These are phyloP conservation scores for Kurtzmaniella quercitrusa DNA, from an alignment of 1,139 yeast species.

Conservation along the genomic window DNA sequence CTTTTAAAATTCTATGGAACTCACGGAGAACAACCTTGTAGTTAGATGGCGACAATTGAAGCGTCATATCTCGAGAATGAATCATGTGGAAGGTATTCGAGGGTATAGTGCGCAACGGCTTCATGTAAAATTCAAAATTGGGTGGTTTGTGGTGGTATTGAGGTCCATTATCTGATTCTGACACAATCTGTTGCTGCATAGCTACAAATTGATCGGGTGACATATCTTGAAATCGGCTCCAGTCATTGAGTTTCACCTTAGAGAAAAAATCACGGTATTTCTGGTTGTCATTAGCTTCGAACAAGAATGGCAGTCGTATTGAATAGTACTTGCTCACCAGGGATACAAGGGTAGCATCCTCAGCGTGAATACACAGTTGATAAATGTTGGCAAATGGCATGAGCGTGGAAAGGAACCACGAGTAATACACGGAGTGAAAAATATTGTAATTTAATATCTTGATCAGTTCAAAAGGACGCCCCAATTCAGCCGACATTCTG, in stretches of 20 bases:
- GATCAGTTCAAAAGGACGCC: constrained; percentile 13
- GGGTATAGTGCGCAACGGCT: constrained; percentile 26
- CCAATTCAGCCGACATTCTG: constrained; percentile 7
- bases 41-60: constrained; percentile 28
- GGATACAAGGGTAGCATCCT: constrained; percentile 18
- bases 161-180: constrained; percentile 17
- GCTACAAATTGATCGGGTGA: constrained; percentile 26
- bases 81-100: constrained; percentile 32
- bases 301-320: constrained; percentile 10
- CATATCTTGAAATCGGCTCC: constrained; percentile 19
- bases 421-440: constrained; percentile 31
- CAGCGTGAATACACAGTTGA: constrained; percentile 31
- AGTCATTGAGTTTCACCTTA: constrained; percentile 26
- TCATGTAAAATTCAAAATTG: constrained; percentile 34
- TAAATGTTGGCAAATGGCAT: constrained; percentile 36
- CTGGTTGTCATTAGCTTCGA: constrained; percentile 23
- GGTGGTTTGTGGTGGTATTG: constrained; percentile 24
- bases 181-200: constrained; percentile 18
- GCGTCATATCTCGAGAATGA: constrained; percentile 33
- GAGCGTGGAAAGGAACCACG: constrained; percentile 37
- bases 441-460: constrained; percentile 36
- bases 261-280: constrained; percentile 23
- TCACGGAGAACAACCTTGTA: constrained; percentile 25
- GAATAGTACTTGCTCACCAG: constrained; percentile 10
- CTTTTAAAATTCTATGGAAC: constrained; percentile 33